Conservation (phyloP, 257 asterid genomes). For the Scutellaria galericulata region DNA sequence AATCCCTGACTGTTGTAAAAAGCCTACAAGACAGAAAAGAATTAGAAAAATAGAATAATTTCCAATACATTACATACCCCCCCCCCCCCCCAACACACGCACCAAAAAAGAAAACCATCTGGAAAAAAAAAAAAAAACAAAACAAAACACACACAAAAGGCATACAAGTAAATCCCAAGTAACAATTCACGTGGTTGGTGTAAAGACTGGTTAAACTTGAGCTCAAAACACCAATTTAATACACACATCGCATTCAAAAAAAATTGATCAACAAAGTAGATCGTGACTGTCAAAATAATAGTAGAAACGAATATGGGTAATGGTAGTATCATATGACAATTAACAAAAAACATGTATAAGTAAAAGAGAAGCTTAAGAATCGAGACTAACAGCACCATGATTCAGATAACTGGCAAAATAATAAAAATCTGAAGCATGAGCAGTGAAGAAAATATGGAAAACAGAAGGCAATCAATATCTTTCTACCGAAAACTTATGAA, state of each 20-base stretch:
- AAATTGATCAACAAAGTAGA: constrained; percentile 1
- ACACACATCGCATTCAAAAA: not conserved
- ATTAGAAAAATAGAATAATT: constrained; percentile 18
- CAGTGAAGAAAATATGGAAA: not conserved
- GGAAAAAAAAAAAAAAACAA: not conserved
- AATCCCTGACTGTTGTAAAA: constrained; percentile 96
- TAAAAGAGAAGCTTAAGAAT: no score
- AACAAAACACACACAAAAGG: not conserved
- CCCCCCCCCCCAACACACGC: not conserved
- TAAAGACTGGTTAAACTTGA: not conserved
- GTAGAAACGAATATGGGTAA: no score
- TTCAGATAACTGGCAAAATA: not conserved
- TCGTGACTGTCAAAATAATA: no score
- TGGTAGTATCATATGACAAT: constrained; percentile 6
- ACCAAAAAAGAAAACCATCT: not conserved
- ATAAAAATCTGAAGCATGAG: constrained; percentile 2
- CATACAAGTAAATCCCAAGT: not conserved
- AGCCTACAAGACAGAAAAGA: constrained; percentile 57
- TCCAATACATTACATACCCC: not conserved
- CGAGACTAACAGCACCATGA: not conserved
- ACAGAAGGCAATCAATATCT: constrained; percentile 2
- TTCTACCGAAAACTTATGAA: constrained; percentile 7
- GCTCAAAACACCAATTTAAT: not conserved
- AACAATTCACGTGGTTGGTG: not conserved
- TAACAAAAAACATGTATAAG: not conserved